Base-by-base conservation (phyloP, 768 basidiomycete species). In the Auricularia cornea region DNA sequence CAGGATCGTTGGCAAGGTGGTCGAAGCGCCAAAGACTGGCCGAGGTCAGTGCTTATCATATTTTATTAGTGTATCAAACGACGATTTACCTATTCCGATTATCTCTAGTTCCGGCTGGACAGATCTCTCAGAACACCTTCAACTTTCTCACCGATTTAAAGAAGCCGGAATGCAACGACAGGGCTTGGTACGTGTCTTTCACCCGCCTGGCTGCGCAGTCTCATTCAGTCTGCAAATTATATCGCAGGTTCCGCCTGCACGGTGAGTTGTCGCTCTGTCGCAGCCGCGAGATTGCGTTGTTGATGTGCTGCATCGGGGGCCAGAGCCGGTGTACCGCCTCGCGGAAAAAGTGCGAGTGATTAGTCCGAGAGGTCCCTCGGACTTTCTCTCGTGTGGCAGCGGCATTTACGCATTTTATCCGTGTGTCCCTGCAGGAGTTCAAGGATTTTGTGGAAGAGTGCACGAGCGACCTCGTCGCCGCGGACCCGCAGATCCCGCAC, bases 41-140 rank as follows among this genome's bases (percentile, higher is more conserved):
- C 81, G 81, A 75, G 90, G 91, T 89, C 62, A 54, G 80, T 74
- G 18, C 62, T 61, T n/a, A n/a, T n/a, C n/a, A n/a, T 56, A 30
- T 60, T 32, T 66, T 23, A 33, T n/a, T 63, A 12, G 35, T 40
- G 31, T 12, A 14, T 48, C 31, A 30, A 33, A 38, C 12, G 33
- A 10, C 31, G 3, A n/a, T 8, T 35, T 26, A 18, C 28, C 60
- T 11, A 59, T 26, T 56, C 33, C 66, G n/a, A n/a, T n/a, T n/a
- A n/a, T n/a, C n/a, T n/a, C n/a, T n/a, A 90, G 94, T 92, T 0
- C 88, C 92, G 0, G 83, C 92, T 12, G 94, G 94, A 11, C 85
- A 86, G 72, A 84, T 97, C 70, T 95, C 94, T 2, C 80, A 86
- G 68, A 95, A 97, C 67, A 92, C 89, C 3, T 73, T 98, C 38